These are phyloP conservation scores for Eucalyptus marginata DNA, from an alignment of 345 rosid genomes.

Conservation along the genomic window DNA sequence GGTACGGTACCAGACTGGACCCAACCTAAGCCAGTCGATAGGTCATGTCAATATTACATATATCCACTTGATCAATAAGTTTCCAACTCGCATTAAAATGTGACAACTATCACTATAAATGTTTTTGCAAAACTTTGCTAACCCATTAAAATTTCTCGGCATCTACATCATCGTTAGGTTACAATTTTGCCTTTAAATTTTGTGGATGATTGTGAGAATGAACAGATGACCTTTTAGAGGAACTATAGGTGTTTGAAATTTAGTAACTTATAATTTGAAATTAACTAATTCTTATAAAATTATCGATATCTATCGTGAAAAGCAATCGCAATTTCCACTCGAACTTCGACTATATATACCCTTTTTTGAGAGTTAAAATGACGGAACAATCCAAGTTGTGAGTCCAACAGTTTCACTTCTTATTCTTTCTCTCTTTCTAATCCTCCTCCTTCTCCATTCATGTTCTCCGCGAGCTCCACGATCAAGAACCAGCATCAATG, in stretches of 20 bases:
- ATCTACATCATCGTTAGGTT: background rate
- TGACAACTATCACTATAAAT: background rate
- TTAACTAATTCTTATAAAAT: background rate
- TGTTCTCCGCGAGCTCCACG: background rate
- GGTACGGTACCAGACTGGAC: background rate
- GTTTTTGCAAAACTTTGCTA: background rate
- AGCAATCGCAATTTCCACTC: fast-evolving
- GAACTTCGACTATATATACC: background rate
- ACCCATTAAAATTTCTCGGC: background rate
- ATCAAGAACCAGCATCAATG: background rate
- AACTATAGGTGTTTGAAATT: background rate
- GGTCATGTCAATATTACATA: background rate
- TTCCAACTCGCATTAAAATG: background rate
- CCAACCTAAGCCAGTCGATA: background rate
- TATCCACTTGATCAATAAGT: background rate
- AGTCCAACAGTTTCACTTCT: background rate
- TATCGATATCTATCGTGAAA: fast-evolving
- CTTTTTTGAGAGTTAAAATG: background rate
- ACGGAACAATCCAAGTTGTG: background rate
- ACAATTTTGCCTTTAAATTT: background rate
- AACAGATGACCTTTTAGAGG: background rate
- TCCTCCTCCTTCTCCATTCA: background rate
- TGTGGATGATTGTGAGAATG: background rate
- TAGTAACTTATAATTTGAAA: background rate
- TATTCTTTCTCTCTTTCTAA: background rate